A percentile compares a stretch with the other conserved stretches of the same genome.
These are phyloP conservation scores for Acanthamoeba culbertsoni DNA, from an alignment of 208 protist genomes.

Conservation along the genomic window DNA sequence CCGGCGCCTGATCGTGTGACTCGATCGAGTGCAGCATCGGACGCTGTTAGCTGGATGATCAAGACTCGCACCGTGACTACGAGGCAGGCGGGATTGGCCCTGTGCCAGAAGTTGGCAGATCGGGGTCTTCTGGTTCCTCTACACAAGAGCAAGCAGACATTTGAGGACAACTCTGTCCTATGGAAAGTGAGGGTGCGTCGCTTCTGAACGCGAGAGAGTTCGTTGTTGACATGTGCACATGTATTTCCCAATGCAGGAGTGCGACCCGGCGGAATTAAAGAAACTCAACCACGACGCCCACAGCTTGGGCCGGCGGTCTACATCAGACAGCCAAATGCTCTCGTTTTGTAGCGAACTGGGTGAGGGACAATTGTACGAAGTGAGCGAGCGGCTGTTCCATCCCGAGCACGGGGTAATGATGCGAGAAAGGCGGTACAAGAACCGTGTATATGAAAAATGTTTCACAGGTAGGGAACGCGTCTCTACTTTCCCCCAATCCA, in stretches of 20 bases:
- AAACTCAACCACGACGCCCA: background rate
- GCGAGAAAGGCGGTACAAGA: background rate
- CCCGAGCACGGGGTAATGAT: background rate
- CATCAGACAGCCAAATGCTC: background rate
- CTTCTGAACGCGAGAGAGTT: background rate
- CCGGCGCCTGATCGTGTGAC: too few relatives aligned
- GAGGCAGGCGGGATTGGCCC: background rate
- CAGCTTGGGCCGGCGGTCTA: background rate
- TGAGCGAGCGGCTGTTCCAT: background rate
- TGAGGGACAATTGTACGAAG: background rate
- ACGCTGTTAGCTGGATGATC: slow-evolving; percentile 10
- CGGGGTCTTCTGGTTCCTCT: background rate
- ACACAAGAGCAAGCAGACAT: slow-evolving; percentile 5
- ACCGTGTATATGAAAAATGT: slow-evolving; percentile 1
- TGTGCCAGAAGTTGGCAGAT: background rate
- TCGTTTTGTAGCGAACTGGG: background rate
- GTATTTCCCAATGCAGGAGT: background rate
- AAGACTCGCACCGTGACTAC: background rate
- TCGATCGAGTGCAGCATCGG: too few relatives aligned
- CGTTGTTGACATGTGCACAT: background rate
- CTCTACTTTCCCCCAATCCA: background rate
- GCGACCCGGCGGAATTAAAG: background rate
- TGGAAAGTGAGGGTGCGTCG: background rate
- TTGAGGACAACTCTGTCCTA: slow-evolving; percentile 23
- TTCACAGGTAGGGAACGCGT: background rate